Percentiles rank a stretch among this genome's conserved stretches.
Conservation (phyloP, 495 filamentous ascomycete genomes). For the Evansstolkia leycettana region DNA sequence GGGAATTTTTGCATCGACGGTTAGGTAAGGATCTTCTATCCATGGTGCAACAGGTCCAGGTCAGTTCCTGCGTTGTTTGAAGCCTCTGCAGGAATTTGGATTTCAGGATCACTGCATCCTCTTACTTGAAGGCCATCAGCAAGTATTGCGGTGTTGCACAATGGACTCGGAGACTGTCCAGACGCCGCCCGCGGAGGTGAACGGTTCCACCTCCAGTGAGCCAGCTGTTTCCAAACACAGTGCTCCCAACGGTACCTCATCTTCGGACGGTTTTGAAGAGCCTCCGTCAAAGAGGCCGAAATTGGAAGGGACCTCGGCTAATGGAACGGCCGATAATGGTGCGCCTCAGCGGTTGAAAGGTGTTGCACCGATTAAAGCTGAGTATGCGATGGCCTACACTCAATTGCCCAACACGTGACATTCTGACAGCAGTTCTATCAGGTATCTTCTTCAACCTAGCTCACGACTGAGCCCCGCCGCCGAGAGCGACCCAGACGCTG, state of each 20-base stretch:
- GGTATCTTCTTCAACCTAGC: slow-evolving; percentile 41
- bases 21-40: too few species aligned
- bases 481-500: slow-evolving; percentile 42
- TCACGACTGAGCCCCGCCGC: slow-evolving; percentile 9
- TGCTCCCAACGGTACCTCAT: slow-evolving; percentile 4
- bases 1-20: too few species aligned
- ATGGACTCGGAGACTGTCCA: slow-evolving; percentile 5
- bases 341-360: slow-evolving; percentile 44
- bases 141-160: too few species aligned
- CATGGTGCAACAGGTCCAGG: too few species aligned
- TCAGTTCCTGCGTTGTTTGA: too few species aligned
- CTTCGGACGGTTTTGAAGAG: slow-evolving; percentile 17
- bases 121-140: too few species aligned
- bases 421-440: slow-evolving; percentile 15
- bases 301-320: slow-evolving; percentile 26
- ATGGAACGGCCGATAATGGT: slow-evolving; percentile 14
- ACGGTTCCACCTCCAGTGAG: not conserved
- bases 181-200: too few species aligned
- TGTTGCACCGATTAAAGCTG: slow-evolving; percentile 70
- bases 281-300: slow-evolving; percentile 48
- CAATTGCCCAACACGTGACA: slow-evolving; percentile 4
- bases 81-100: too few species aligned
- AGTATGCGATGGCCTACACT: slow-evolving; percentile 26
- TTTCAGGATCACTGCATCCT: too few species aligned
- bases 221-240: slow-evolving; percentile 4